Evolutionary conservation across 345 rosid species (phyloP), one percentile per base, ranked within the genome.

Genomic region (Citrus hindsii): DNA sequence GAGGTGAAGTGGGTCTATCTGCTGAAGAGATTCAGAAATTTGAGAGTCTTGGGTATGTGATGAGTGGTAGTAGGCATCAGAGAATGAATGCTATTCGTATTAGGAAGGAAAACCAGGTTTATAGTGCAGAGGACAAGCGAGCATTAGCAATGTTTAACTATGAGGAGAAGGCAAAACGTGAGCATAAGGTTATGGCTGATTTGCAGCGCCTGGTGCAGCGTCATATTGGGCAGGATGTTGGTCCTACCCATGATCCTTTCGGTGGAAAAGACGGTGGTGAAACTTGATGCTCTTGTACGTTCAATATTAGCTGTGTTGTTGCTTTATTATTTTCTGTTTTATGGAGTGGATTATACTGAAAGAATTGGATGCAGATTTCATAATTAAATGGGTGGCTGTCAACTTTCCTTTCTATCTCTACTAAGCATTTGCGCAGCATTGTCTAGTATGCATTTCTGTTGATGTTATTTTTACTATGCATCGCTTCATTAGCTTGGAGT

Each of bases 1-100:
- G 99, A 93, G 99, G 99, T 77, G 99, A 97, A 88, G 99, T 97
- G 85, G 99, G 98, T 89, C 91, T 97, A 60, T 92, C 94, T 27
- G 98, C 98, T 2, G 99, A 97, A 24, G 98, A 94, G 86, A 97
- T 97, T 87, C 90, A 86, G 73, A 97, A 90, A 84, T 94, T 92
- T 77, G 99, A 96, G 90, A 21, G 48, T 82, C 97, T 94, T 87
- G 99, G 98, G 76, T 92, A 91, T 85, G 99, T 96, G 79, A 96
- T 94, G 99, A 96, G 99, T 89, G 99, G 98, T 73, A 91, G 97
- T 76, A 92, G 99, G 81, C 98, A 96, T 76, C 97, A 91, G 82
- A 92, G 98, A 85, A 96, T 94, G 97, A 92, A 94, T 90, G 99
- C 98, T 37, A 96, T 96, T 82, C 97, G 98, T 94, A 96, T 94